Evolutionary conservation across 1,284 basidiomycete genomes (phyloP).

Genomic region (Naganishia liquefaciens): DNA sequence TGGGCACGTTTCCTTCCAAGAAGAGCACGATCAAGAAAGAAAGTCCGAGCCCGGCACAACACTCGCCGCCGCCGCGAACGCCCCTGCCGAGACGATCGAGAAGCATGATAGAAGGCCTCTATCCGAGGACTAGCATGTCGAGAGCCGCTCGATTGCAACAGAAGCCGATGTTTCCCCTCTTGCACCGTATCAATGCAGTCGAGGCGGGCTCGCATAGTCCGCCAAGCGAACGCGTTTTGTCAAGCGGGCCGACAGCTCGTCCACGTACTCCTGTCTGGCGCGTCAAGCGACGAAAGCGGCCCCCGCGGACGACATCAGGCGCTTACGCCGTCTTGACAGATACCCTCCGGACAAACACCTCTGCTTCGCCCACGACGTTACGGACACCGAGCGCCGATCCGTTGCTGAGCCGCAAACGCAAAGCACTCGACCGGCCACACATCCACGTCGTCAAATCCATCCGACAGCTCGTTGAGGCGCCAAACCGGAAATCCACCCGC

Average conservation of each 20-base stretch:
- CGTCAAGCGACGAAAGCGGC: slow-evolving; percentile 18
- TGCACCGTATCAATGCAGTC: neutral
- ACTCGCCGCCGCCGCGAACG: neutral
- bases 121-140: neutral
- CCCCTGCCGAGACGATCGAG: slow-evolving; percentile 5
- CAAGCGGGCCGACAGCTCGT: neutral
- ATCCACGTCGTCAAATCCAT: neutral
- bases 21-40: neutral
- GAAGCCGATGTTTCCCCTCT: neutral
- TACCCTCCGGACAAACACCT: neutral
- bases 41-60: neutral
- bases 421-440: neutral
- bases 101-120: slow-evolving; percentile 12
- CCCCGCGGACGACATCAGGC: neutral
- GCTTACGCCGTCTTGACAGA: neutral
- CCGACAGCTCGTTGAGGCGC: neutral
- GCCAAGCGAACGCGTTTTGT: neutral
- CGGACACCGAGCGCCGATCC: neutral
- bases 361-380: neutral
- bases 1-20: neutral
- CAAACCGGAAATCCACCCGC: neutral
- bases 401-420: neutral
- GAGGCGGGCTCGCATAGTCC: neutral
- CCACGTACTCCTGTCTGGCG: slow-evolving; percentile 13
- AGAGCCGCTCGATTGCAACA: neutral